phyloP scores from a whole-genome alignment of 768 basidiomycete genomes.

The Tulasnella sp. region DNA sequence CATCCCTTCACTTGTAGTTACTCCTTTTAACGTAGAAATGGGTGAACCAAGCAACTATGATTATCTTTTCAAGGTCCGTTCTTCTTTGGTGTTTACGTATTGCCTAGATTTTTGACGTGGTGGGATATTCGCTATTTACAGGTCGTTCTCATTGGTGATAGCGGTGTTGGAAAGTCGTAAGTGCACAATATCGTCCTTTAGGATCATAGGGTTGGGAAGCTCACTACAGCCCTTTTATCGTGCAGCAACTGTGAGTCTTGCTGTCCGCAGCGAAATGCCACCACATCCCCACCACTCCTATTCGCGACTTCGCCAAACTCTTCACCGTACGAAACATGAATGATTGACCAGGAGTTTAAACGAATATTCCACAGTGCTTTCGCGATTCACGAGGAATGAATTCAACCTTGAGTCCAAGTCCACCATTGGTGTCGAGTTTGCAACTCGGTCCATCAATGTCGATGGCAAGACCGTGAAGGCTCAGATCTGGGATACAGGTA shows the following conservation, averaged over 20 bases:
- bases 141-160: conserved; percentile 99
- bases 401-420: conserved; percentile 99
- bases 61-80: conserved; percentile 93
- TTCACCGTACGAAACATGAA: too few relatives aligned
- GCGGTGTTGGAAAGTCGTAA: conserved; percentile 99
- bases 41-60: conserved; percentile 95
- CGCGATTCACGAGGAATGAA: conserved; percentile 98
- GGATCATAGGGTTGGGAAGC: background rate
- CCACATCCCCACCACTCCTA: background rate
- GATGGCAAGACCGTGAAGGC: conserved; percentile 97
- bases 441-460: conserved; percentile 92
- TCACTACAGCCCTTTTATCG: background rate
- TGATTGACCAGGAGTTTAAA: too few relatives aligned
- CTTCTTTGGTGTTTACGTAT: background rate
- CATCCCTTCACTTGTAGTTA: conserved; percentile 15
- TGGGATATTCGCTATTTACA: conserved; percentile 43
- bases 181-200: conserved; percentile 47
- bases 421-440: conserved; percentile 99
- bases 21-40: conserved; percentile 52
- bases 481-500: conserved; percentile 98
- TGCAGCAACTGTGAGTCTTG: conserved; percentile 64
- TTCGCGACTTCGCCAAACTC: background rate
- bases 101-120: background rate
- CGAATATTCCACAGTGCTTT: conserved; percentile 78
- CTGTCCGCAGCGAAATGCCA: background rate